A percentile compares a stretch with the other conserved stretches of the same genome.
Conservation (phyloP, 2,329 filamentous ascomycete species). For the Talaromyces sp. region DNA sequence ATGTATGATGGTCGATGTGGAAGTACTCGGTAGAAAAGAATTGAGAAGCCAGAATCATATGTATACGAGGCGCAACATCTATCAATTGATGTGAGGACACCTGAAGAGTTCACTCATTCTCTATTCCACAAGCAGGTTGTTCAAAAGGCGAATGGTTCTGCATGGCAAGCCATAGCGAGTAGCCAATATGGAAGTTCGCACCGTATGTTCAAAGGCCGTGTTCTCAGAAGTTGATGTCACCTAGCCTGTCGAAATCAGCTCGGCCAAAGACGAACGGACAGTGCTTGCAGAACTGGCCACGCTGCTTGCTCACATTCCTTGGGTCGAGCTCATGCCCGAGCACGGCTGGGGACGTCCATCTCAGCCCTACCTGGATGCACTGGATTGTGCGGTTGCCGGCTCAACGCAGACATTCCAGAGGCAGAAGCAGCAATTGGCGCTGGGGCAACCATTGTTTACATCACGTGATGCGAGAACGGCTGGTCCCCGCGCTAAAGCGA, state of each 20-base stretch:
- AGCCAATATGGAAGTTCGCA: neutral
- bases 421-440: neutral
- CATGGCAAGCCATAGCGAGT: neutral
- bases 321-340: neutral
- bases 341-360: neutral
- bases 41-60: neutral
- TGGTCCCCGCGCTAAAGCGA: slow-evolving; percentile 8
- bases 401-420: slow-evolving; percentile 3
- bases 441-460: slow-evolving; percentile 12
- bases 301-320: neutral
- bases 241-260: neutral
- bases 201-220: neutral
- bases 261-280: too few species aligned
- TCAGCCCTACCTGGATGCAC: neutral
- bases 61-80: neutral
- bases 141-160: neutral
- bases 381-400: slow-evolving; percentile 5
- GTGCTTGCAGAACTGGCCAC: neutral
- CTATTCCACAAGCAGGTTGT: neutral
- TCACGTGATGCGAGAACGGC: slow-evolving; percentile 7
- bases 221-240: too few species aligned
- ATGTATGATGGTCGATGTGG: neutral
- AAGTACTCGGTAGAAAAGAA: neutral
- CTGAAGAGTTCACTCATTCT: neutral
- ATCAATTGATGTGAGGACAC: neutral